These are phyloP conservation scores for Zhuliangozyma parablackwelliae DNA, from an alignment of 1,139 yeast genomes.

Conservation along the genomic window DNA sequence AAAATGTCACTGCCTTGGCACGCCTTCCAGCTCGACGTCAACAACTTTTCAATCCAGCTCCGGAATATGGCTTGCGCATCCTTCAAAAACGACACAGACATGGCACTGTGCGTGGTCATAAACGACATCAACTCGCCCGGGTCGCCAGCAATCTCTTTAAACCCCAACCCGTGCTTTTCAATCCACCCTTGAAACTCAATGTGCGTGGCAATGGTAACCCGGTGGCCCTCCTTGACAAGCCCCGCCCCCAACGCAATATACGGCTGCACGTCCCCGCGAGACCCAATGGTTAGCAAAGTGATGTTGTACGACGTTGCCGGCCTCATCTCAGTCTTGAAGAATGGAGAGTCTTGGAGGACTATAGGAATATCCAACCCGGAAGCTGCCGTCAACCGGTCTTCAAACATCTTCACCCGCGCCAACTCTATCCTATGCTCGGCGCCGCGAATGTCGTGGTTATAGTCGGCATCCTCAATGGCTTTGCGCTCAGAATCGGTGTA, in stretches of 20 bases:
- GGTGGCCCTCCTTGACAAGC: conserved; percentile 72
- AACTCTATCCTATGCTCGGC: conserved; percentile 28
- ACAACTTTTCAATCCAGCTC: conserved; percentile 73
- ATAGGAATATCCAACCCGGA: conserved; percentile 65
- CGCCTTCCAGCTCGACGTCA: conserved; percentile 74
- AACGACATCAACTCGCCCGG: conserved; percentile 89
- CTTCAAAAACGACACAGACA: conserved; percentile 75
- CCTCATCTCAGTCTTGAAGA: conserved; percentile 45
- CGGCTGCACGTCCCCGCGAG: conserved; percentile 96
- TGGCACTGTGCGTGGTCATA: conserved; percentile 87
- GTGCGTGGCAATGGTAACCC: conserved; percentile 82
- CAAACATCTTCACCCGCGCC: conserved; percentile 60
- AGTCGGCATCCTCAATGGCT: conserved; percentile 1
- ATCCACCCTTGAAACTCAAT: conserved; percentile 77
- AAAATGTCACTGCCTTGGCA: conserved; percentile 80
- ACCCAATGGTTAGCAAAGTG: conserved; percentile 82
- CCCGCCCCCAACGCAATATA: conserved; percentile 88
- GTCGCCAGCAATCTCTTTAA: conserved; percentile 80
- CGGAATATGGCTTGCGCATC: conserved; percentile 79
- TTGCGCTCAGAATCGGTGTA: conserved; percentile 8
- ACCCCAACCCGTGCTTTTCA: conserved; percentile 57
- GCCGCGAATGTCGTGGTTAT: conserved; percentile 5
- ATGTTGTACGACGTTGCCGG: conserved; percentile 55
- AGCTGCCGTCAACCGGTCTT: conserved; percentile 53
- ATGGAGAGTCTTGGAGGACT: conserved; percentile 61